Percentiles rank a stretch among this genome's conserved stretches.
These are phyloP conservation scores for Fomes fomentarius DNA, from an alignment of 1,284 basidiomycete genomes.

Conservation along the genomic window DNA sequence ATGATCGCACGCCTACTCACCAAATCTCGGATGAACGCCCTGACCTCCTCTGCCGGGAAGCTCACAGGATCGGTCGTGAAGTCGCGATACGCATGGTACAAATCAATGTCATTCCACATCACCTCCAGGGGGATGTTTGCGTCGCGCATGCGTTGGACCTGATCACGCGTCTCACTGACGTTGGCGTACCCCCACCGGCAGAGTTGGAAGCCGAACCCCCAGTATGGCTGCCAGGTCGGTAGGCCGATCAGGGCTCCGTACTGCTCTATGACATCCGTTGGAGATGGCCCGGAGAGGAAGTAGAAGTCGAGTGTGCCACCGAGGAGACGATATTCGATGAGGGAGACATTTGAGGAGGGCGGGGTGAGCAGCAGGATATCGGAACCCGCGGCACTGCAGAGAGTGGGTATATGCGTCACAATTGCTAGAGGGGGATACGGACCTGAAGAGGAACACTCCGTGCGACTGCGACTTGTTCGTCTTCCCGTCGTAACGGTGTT, in stretches of 20 bases:
- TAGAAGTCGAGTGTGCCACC: constrained; percentile 66
- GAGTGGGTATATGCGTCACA: constrained; percentile 5
- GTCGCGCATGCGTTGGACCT: constrained; percentile 59
- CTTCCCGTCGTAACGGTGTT: constrained; percentile 57
- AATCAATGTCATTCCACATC: constrained; percentile 81
- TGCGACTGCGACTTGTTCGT: constrained; percentile 59
- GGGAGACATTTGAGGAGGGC: constrained; percentile 47
- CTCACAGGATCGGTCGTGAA: constrained; percentile 71
- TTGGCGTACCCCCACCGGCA: constrained; percentile 52
- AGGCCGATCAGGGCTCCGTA: constrained; percentile 64
- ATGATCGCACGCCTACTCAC: too few species aligned
- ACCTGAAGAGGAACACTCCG: constrained; percentile 68
- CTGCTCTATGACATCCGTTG: constrained; percentile 67
- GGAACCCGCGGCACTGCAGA: constrained; percentile 51
- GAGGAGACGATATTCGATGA: constrained; percentile 67
- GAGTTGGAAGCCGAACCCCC: constrained; percentile 74
- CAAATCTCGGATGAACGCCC: constrained; percentile 60
- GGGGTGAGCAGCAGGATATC: constrained; percentile 64
- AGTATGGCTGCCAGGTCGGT: constrained; percentile 69
- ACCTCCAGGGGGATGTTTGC: constrained; percentile 70
- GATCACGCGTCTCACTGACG: constrained; percentile 41
- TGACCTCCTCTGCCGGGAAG: constrained; percentile 61
- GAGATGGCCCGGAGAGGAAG: constrained; percentile 72
- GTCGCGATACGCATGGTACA: constrained; percentile 68
- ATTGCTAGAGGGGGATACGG: constrained; percentile 53